phyloP scores from a whole-genome alignment of 73 alveolate species.

The Paramecium caudatum region DNA sequence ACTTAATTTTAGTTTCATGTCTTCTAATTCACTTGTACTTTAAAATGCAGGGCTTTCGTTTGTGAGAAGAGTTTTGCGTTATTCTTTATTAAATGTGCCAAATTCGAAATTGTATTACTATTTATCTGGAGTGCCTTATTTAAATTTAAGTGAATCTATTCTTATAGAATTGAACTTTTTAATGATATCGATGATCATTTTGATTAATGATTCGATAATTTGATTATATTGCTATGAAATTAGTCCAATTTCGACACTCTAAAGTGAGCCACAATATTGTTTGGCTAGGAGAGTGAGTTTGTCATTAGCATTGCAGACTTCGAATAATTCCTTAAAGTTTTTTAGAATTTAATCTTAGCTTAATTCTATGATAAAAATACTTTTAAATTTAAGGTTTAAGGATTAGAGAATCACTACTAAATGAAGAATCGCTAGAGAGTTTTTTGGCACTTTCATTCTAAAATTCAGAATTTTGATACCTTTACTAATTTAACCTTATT shows the following conservation, averaged over 20 bases:
- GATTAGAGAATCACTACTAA: no score
- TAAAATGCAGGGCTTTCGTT: conserved; percentile 34
- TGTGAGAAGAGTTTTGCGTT: not conserved
- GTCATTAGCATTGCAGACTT: conserved; percentile 2
- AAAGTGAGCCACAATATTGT: not conserved
- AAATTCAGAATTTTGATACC: not conserved
- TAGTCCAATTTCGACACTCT: not conserved
- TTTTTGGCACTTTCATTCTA: not conserved
- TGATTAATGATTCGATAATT: not conserved
- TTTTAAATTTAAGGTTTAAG: not conserved
- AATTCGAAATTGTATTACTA: conserved; percentile 25
- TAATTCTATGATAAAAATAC: not conserved
- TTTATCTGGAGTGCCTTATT: conserved; percentile 37
- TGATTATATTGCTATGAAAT: not conserved
- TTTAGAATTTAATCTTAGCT: conserved; percentile 25
- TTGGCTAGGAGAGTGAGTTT: not conserved
- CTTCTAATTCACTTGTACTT: not conserved
- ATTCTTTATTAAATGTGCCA: conserved; percentile 37
- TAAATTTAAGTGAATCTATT: not conserved
- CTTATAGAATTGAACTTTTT: conserved; percentile 20
- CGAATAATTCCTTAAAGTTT: conserved; percentile 8
- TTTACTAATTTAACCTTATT: not conserved
- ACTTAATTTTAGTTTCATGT: conserved; percentile 56
- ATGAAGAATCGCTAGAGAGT: not conserved
- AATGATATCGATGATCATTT: conserved; percentile 39